phyloP scores from a whole-genome alignment of 129 eudicot genomes.

The Artemisia argyi region DNA sequence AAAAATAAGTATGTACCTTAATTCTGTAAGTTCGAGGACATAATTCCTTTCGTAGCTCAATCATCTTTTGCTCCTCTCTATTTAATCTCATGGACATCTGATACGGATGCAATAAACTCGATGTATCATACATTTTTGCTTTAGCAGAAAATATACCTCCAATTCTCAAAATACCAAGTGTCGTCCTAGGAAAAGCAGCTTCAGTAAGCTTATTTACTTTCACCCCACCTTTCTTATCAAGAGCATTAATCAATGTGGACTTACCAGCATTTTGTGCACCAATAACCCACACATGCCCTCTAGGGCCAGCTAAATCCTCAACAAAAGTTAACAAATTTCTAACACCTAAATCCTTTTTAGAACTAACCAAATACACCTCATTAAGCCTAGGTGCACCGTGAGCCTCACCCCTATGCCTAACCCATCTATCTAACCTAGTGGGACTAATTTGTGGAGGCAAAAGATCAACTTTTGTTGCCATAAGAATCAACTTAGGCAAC shows the following conservation, averaged over 20 bases:
- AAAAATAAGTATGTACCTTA: conserved; percentile 51
- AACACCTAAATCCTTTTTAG: conserved; percentile 87
- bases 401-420: conserved; percentile 85
- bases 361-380: conserved; percentile 84
- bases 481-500: conserved; percentile 85
- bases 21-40: conserved; percentile 76
- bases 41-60: conserved; percentile 81
- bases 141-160: conserved; percentile 89
- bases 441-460: conserved; percentile 93
- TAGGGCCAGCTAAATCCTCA: conserved; percentile 85
- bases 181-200: conserved; percentile 94
- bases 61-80: conserved; percentile 93
- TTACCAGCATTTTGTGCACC: conserved; percentile 98
- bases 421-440: conserved; percentile 90
- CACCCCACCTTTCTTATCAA: conserved; percentile 80
- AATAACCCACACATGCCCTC: conserved; percentile 95
- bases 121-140: conserved; percentile 99
- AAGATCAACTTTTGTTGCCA: conserved; percentile 93
- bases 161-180: conserved; percentile 84
- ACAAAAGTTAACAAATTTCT: conserved; percentile 67
- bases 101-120: too few relatives aligned
- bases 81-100: conserved; percentile 86
- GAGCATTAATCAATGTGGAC: conserved; percentile 84
- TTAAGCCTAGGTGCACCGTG: conserved; percentile 89
- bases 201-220: conserved; percentile 79